phyloP scores from a whole-genome alignment of 352 stramenopile species.

The Phytophthora melonis region DNA sequence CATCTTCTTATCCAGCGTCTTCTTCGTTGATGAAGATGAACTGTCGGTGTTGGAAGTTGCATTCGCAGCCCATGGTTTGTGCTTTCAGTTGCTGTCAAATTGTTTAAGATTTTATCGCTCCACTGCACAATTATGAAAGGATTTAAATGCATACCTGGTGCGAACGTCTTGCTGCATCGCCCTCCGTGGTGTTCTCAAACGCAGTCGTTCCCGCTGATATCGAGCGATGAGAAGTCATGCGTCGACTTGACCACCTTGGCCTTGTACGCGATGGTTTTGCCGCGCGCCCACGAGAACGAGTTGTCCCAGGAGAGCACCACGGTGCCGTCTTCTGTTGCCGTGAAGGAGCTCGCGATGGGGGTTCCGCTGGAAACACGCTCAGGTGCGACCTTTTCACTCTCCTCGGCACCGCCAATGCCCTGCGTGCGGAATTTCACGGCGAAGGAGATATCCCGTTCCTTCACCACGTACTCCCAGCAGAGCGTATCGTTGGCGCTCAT shows the following conservation, averaged over 20 bases:
- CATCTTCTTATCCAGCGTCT: too few relatives aligned
- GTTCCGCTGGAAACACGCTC: slow-evolving; percentile 47
- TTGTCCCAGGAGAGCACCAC: slow-evolving; percentile 84
- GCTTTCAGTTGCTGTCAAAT: too few relatives aligned
- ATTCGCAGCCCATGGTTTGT: too few relatives aligned
- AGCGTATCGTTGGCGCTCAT: slow-evolving; percentile 77
- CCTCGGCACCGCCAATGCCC: slow-evolving; percentile 68
- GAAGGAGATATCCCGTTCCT: slow-evolving; percentile 73
- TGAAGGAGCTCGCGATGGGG: slow-evolving; percentile 65
- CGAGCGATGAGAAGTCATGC: slow-evolving; percentile 77
- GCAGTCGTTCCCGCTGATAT: slow-evolving; percentile 81
- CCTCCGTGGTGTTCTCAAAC: slow-evolving; percentile 35
- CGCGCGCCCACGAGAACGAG: slow-evolving; percentile 71
- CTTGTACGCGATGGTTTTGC: slow-evolving; percentile 81
- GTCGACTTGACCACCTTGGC: slow-evolving; percentile 81
- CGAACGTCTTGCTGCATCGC: not conserved
- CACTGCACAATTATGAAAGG: not conserved
- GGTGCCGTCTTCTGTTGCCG: slow-evolving; percentile 67
- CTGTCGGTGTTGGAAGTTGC: too few relatives aligned
- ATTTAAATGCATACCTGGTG: not conserved
- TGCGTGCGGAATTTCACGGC: slow-evolving; percentile 79
- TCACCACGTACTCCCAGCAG: slow-evolving; percentile 82
- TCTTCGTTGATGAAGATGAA: too few relatives aligned
- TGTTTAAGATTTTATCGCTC: too few relatives aligned
- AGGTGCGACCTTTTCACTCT: slow-evolving; percentile 62